Evolutionary conservation across 2,329 filamentous ascomycete genomes (phyloP).

Genomic region (Exophiala sideris): DNA sequence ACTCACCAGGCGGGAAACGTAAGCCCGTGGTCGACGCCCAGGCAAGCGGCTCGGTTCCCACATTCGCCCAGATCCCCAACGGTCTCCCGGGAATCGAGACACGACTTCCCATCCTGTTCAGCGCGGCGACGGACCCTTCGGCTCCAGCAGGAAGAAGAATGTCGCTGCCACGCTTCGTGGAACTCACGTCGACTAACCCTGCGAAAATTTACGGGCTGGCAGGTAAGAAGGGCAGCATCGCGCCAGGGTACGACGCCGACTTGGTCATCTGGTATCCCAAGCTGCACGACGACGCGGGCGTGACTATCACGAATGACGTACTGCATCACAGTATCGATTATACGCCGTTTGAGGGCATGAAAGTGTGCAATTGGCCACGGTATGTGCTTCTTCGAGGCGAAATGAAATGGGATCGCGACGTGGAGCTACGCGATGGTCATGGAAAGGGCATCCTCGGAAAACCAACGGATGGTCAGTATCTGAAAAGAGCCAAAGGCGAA

Average conservation of each 20-base stretch:
- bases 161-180: conserved; percentile 42
- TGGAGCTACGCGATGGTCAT: conserved; percentile 28
- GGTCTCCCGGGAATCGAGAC: conserved; percentile 45
- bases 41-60: conserved; percentile 25
- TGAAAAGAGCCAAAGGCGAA: conserved; percentile 37
- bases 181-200: conserved; percentile 43
- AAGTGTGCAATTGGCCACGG: conserved; percentile 36
- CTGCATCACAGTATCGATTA: conserved; percentile 38
- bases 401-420: conserved; percentile 33
- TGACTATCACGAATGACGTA: conserved; percentile 31
- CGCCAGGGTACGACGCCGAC: conserved; percentile 44
- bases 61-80: conserved; percentile 43
- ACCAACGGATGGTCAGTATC: conserved; percentile 34
- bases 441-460: conserved; percentile 31
- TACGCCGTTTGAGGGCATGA: conserved; percentile 36
- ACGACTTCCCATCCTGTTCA: conserved; percentile 40
- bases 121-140: conserved; percentile 22
- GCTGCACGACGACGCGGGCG: conserved; percentile 15
- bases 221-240: conserved; percentile 40
- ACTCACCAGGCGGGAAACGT: conserved; percentile 37
- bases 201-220: conserved; percentile 45
- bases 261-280: conserved; percentile 43
- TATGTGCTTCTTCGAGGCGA: conserved; percentile 35
- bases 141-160: conserved; percentile 10
- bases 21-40: conserved; percentile 28